Conservation (phyloP, 2,329 filamentous ascomycete species). For the Diplodia sapinea region DNA sequence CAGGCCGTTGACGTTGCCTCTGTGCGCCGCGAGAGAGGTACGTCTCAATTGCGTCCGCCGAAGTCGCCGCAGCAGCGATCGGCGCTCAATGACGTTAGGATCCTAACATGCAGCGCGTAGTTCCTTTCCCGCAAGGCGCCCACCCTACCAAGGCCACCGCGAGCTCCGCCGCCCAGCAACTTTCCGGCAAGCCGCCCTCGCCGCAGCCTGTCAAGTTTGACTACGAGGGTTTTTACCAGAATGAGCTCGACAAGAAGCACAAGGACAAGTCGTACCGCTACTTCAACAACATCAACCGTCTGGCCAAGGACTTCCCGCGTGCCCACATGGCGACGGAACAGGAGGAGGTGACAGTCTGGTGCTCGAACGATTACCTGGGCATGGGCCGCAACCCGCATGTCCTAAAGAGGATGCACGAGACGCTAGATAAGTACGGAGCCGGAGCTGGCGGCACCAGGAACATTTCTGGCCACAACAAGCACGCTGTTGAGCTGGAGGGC, state of each 20-base stretch:
- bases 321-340: conserved; percentile 86
- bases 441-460: conserved; percentile 96
- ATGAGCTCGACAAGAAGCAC: conserved; percentile 96
- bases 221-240: conserved; percentile 87
- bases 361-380: conserved; percentile 97
- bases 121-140: conserved; percentile 41
- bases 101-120: conserved; percentile 37
- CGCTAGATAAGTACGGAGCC: conserved; percentile 90
- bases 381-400: conserved; percentile 94
- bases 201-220: conserved; percentile 71
- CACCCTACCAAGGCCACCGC: conserved; percentile 32
- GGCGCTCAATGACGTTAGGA: background rate
- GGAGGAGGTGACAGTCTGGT: conserved; percentile 95
- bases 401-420: conserved; percentile 90
- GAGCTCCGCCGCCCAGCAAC: conserved; percentile 35
- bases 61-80: conserved; percentile 5
- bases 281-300: conserved; percentile 99
- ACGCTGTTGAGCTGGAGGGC: conserved; percentile 82
- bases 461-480: conserved; percentile 96
- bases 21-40: conserved; percentile 60
- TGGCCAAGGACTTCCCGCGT: conserved; percentile 93
- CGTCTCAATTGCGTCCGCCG: conserved; percentile 32
- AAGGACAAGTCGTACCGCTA: conserved; percentile 99
- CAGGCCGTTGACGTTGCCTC: conserved; percentile 70
- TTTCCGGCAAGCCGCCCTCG: conserved; percentile 52